Base-by-base conservation (phyloP, 495 filamentous ascomycete genomes). In the Podospora comata region DNA sequence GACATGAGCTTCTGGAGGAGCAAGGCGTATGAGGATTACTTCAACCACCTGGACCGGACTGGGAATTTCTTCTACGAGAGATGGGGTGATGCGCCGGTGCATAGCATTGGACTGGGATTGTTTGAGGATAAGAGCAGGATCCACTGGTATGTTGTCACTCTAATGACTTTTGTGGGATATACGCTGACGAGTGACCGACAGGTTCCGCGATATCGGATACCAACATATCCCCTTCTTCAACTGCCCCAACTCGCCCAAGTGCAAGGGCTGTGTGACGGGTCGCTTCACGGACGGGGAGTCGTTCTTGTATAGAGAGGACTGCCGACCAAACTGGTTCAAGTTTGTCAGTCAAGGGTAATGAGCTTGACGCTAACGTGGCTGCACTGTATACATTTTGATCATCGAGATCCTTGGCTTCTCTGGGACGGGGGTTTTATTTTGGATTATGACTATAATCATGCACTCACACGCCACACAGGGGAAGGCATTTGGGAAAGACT, bases 131-230 rank as follows among this genome's bases (percentile, higher is more conserved):
- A 86, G 68, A 88, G 85, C 76, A 93, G 92, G 78, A 91, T 99
- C 66, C 96, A 99, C 80, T 99, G 96, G 96, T 97, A 81, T 32
- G 91, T 58, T 28, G 23, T 19, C 19, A 27, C 3, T 19, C 16
- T 3, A 20, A 6, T 39, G 34, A 2, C 1, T 23, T 23, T 23
- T 23, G 23, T 23, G 23, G 23, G 23, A 23, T 23, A 9, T 9
- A 27, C 5, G 60, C 58, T 44, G 26, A 30, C 71, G 75, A 53
- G 30, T 5, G 30, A 4, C 4, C 78, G 56, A 65, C 67, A 97
- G 94, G 94, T 99, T 99, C 89, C 92, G 94, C 54, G 96, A 99
- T 78, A 97, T 99, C 70, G 96, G 96, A 66, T 99, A 99, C 79
- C 92, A 96, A 72, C 96, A 99, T 74, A 96, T 98, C 60, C 96